phyloP scores from a whole-genome alignment of 257 asterid genomes.

The Mitragyna speciosa region DNA sequence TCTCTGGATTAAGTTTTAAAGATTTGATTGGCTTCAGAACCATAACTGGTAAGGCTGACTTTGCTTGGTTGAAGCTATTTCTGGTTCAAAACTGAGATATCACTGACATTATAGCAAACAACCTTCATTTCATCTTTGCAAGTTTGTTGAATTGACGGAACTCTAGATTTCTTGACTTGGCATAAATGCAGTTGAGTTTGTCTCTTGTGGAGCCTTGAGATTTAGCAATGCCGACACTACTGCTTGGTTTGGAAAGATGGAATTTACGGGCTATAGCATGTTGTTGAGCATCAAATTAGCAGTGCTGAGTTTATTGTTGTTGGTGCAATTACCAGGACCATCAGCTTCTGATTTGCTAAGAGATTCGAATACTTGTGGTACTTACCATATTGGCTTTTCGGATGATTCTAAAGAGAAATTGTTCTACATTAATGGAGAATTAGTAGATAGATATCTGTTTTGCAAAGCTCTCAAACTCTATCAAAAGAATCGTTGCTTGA shows the following conservation, averaged over 20 bases:
- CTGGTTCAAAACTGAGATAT: neutral
- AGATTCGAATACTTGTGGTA: slow-evolving; percentile 50
- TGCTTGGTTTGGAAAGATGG: slow-evolving; percentile 30
- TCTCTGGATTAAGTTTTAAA: neutral
- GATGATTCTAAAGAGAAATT: slow-evolving; percentile 41
- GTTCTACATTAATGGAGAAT: slow-evolving; percentile 58
- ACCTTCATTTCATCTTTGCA: neutral
- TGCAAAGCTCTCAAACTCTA: slow-evolving; percentile 51
- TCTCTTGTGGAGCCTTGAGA: slow-evolving; percentile 30
- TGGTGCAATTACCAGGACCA: slow-evolving; percentile 41
- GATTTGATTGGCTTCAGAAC: slow-evolving; percentile 4
- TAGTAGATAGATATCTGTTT: slow-evolving; percentile 58
- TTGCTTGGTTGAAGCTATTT: slow-evolving; percentile 1
- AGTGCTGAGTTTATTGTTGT: slow-evolving; percentile 37
- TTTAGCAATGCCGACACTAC: slow-evolving; percentile 36
- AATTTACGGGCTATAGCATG: slow-evolving; percentile 22
- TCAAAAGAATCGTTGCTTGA: slow-evolving; percentile 45
- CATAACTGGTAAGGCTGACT: neutral
- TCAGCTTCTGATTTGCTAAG: slow-evolving; percentile 47
- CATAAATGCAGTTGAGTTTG: slow-evolving; percentile 21
- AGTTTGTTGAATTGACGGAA: slow-evolving; percentile 16
- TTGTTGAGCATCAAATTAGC: slow-evolving; percentile 39
- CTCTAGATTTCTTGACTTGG: slow-evolving; percentile 25
- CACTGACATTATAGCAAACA: neutral
- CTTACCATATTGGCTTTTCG: slow-evolving; percentile 39